A percentile compares a stretch with the other conserved stretches of the same genome.
Evolutionary conservation across 1,284 basidiomycete species (phyloP).

Genomic region (Rhodotorula sp.): DNA sequence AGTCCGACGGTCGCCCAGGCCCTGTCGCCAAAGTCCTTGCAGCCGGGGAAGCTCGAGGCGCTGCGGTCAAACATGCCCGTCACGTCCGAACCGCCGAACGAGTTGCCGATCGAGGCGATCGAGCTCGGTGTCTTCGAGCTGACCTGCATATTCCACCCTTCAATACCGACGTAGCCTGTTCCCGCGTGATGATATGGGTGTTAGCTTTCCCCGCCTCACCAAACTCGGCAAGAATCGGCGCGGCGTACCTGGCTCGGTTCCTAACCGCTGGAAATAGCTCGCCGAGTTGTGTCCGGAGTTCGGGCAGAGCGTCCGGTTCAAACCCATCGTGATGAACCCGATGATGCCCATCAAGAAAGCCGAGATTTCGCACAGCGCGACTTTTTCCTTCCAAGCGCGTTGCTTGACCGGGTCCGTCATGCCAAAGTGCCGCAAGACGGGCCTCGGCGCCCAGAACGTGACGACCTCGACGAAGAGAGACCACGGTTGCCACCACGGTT

Average conservation of each 20-base stretch:
- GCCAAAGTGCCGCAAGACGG: slow-evolving; percentile 69
- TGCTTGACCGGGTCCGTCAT: slow-evolving; percentile 71
- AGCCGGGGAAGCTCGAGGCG: slow-evolving; percentile 57
- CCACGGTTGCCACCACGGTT: slow-evolving; percentile 66
- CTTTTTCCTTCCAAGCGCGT: slow-evolving; percentile 98
- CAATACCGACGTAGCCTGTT: slow-evolving; percentile 67
- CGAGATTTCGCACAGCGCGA: slow-evolving; percentile 85
- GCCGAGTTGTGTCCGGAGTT: slow-evolving; percentile 47
- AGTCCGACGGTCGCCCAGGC: slow-evolving; percentile 70
- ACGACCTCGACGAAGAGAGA: slow-evolving; percentile 71
- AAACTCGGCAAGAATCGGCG: neutral
- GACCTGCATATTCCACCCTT: slow-evolving; percentile 75
- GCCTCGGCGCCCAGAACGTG: slow-evolving; percentile 88
- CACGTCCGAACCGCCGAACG: slow-evolving; percentile 77
- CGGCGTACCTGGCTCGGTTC: slow-evolving; percentile 34
- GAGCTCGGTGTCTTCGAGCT: slow-evolving; percentile 58
- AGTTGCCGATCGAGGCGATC: slow-evolving; percentile 57
- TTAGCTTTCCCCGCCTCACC: neutral
- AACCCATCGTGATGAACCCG: slow-evolving; percentile 91
- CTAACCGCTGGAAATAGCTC: slow-evolving; percentile 36
- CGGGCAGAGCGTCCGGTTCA: slow-evolving; percentile 89
- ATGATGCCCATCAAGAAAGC: slow-evolving; percentile 71
- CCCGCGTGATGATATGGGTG: neutral
- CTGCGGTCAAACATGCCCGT: slow-evolving; percentile 71
- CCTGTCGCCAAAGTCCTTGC: slow-evolving; percentile 59